These are phyloP conservation scores for Rhizopogon roseolus DNA, from an alignment of 768 basidiomycete species.

Conservation along the genomic window DNA sequence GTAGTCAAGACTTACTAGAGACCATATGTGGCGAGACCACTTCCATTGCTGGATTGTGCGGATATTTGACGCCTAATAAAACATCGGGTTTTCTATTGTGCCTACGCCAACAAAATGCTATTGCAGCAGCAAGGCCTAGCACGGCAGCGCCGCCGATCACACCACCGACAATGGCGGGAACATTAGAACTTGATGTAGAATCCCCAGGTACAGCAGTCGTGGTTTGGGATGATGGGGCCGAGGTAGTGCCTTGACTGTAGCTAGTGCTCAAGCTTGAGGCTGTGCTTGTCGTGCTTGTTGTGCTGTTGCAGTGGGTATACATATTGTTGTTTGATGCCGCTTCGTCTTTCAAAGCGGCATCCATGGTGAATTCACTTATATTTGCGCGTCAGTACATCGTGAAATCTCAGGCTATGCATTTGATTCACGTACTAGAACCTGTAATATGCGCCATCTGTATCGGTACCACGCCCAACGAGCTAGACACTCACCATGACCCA, in stretches of 20 bases:
- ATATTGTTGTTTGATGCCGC: slow-evolving; percentile 18
- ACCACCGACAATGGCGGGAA: background rate
- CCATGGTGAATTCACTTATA: slow-evolving; percentile 15
- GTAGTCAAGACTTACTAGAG: background rate
- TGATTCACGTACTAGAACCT: slow-evolving; percentile 11
- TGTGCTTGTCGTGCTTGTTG: background rate
- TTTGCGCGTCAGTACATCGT: background rate
- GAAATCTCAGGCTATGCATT: background rate
- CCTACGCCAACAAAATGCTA: background rate
- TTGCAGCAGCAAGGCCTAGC: background rate
- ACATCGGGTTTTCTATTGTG: background rate
- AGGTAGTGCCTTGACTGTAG: background rate
- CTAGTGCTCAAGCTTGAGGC: background rate
- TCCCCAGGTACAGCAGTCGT: background rate
- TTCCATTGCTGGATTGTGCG: too few species aligned
- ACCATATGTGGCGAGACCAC: background rate
- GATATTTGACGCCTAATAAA: too few species aligned
- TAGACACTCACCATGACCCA: slow-evolving; percentile 15
- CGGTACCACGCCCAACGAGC: background rate
- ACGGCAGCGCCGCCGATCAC: slow-evolving; percentile 1
- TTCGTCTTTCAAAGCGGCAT: slow-evolving; percentile 12
- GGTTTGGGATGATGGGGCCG: background rate
- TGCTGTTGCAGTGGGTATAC: slow-evolving; percentile 21
- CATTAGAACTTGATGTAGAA: background rate
- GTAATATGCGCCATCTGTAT: background rate